Evolutionary conservation across 805 yeast genomes (phyloP), one percentile per base, ranked within the genome.

Genomic region (Hanseniaspora hatyaiensis): DNA sequence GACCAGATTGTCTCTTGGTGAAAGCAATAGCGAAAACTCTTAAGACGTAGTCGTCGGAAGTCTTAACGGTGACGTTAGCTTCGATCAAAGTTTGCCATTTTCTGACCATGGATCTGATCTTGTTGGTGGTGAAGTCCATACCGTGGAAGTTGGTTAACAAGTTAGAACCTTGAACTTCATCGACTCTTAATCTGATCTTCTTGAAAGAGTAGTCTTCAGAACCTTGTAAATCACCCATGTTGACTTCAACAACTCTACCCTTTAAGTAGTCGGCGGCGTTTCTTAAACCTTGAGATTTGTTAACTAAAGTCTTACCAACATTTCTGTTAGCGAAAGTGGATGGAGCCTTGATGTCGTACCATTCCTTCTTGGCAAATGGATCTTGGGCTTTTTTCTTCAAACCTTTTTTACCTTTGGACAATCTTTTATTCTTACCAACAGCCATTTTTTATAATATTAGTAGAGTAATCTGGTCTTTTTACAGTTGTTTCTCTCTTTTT

Each of bases 91-190:
- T 80, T 78, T 88, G 97, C 96, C 96, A 89, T 74, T 89, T 88
- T 81, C 96, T 86, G 57, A 88, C 96, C 71, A 89, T 78, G 52
- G 96, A 88, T 77, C 94, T 85, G 69, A 89, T 77, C 78, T 89
- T 89, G 77, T 88, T 96, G 59, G 94, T 77, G 66, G 97, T 88
- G 82, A 89, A 88, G 77, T 87, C 94, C 73, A 89, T 73, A 66
- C 97, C 97, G 79, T 88, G 96, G 94, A 88, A 89, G 94, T 89
- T 89, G 78, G 97, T 88, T 70, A 88, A 78, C 67, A 88, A 78
- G 82, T 88, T 87, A 77, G 86, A 85, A 75, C 96, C 97, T 77
- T 89, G 96, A 62, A 88, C 95, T 76, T 89, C 97, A 66, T 88
- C 97, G 63, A 89, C 95, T 77, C 96, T 87, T 74, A 89, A 84